phyloP scores from a whole-genome alignment of 345 rosid species.

The Corymbia maculata region DNA sequence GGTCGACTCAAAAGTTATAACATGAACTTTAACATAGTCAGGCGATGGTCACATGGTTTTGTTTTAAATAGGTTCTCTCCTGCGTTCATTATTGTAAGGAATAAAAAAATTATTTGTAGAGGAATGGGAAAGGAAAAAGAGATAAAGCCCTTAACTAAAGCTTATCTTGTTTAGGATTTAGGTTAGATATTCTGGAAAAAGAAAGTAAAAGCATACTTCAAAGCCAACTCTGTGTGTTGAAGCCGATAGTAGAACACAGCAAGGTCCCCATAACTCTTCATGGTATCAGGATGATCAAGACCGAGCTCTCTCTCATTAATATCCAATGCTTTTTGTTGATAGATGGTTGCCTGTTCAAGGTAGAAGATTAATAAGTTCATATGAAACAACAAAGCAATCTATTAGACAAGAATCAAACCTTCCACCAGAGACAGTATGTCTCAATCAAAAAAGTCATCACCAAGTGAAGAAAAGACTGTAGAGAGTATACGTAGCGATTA shows the following conservation, averaged over 20 bases:
- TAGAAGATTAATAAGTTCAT: background rate
- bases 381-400: background rate
- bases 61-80: background rate
- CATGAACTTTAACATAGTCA: background rate
- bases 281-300: slow-evolving; percentile 97
- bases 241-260: slow-evolving; percentile 98
- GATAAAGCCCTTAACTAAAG: background rate
- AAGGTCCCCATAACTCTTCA: slow-evolving; percentile 97
- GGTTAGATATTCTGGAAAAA: background rate
- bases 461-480: background rate
- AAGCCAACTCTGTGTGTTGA: slow-evolving; percentile 92
- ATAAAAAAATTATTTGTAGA: background rate
- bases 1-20: background rate
- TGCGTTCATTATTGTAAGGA: background rate
- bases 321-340: slow-evolving; percentile 96
- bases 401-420: background rate
- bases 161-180: background rate
- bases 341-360: slow-evolving; percentile 70
- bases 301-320: slow-evolving; percentile 98
- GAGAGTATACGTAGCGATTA: background rate
- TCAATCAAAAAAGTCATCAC: background rate
- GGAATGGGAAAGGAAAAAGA: background rate
- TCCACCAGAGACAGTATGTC: background rate
- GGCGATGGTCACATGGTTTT: background rate
- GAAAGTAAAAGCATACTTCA: slow-evolving; percentile 59